Conservation (phyloP, 2,329 filamentous ascomycete species). For the Ophiobolus disseminans region DNA sequence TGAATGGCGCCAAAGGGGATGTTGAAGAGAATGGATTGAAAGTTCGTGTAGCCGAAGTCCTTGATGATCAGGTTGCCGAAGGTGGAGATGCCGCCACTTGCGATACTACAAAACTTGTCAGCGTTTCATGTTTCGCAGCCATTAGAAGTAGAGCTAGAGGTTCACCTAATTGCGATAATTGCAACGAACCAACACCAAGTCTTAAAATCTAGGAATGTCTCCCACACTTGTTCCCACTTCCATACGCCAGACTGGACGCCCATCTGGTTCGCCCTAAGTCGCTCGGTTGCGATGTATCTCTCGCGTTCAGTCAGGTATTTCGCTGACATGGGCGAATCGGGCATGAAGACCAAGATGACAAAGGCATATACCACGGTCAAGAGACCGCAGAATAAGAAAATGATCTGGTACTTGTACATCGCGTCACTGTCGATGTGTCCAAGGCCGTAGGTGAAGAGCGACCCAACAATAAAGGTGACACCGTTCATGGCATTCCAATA, state of each 20-base stretch:
- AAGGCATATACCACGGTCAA: constrained; percentile 54
- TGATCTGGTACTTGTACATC: constrained; percentile 54
- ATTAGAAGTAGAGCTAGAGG: background rate
- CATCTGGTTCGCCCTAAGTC: constrained; percentile 29
- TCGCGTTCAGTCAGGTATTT: constrained; percentile 29
- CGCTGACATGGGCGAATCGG: constrained; percentile 52
- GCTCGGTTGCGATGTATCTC: constrained; percentile 25
- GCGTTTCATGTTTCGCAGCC: background rate
- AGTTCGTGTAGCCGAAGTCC: constrained; percentile 63
- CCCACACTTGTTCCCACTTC: constrained; percentile 69
- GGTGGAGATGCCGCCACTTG: constrained; percentile 67
- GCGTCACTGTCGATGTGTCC: constrained; percentile 59
- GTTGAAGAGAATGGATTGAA: constrained; percentile 64
- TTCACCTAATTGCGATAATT: constrained; percentile 49
- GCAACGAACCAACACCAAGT: constrained; percentile 62
- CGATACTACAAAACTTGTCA: constrained; percentile 51
- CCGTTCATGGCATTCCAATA: constrained; percentile 69
- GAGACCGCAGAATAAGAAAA: constrained; percentile 56
- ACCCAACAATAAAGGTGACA: constrained; percentile 62
- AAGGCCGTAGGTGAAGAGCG: constrained; percentile 64
- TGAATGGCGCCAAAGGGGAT: constrained; percentile 65
- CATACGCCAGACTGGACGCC: constrained; percentile 74
- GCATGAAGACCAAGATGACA: constrained; percentile 52
- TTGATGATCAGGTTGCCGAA: constrained; percentile 65
- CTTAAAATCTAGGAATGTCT: constrained; percentile 32